phyloP scores from a whole-genome alignment of 31 red algal genomes.

The Odonthalia washingtoniensis region DNA sequence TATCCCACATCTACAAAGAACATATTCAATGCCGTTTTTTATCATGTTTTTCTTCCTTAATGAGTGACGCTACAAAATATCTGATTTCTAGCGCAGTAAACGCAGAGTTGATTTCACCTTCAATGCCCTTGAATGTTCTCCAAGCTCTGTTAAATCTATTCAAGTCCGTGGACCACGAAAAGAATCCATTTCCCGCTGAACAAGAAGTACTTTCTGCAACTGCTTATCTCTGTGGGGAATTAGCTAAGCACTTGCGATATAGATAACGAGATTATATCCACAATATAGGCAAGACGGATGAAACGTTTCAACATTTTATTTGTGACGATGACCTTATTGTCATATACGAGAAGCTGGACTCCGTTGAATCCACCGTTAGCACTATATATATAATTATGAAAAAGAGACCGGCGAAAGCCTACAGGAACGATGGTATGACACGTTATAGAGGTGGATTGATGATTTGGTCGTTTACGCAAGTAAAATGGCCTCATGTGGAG shows the following conservation, averaged over 20 bases:
- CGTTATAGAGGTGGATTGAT: slow-evolving; percentile 93
- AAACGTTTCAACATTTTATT: slow-evolving; percentile 57
- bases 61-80: slow-evolving; percentile 20
- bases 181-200: slow-evolving; percentile 85
- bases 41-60: slow-evolving; percentile 86
- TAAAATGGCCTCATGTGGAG: neutral
- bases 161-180: slow-evolving; percentile 99
- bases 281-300: slow-evolving; percentile 34
- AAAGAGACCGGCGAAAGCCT: slow-evolving; percentile 56
- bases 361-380: slow-evolving; percentile 88
- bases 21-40: slow-evolving; percentile 98
- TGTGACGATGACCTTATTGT: slow-evolving; percentile 90
- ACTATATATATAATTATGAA: slow-evolving; percentile 83
- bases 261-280: slow-evolving; percentile 88
- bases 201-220: slow-evolving; percentile 57
- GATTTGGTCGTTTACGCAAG: slow-evolving; percentile 31
- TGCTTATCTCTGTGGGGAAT: slow-evolving; percentile 89
- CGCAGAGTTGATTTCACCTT: neutral
- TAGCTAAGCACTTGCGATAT: slow-evolving; percentile 97
- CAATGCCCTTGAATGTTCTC: slow-evolving; percentile 85
- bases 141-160: slow-evolving; percentile 90
- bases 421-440: slow-evolving; percentile 89
- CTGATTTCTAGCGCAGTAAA: too few species aligned
- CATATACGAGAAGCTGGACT: slow-evolving; percentile 92
- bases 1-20: slow-evolving; percentile 85